Base-by-base conservation (phyloP, 208 protist species). In the Wallacemonas sp. region DNA sequence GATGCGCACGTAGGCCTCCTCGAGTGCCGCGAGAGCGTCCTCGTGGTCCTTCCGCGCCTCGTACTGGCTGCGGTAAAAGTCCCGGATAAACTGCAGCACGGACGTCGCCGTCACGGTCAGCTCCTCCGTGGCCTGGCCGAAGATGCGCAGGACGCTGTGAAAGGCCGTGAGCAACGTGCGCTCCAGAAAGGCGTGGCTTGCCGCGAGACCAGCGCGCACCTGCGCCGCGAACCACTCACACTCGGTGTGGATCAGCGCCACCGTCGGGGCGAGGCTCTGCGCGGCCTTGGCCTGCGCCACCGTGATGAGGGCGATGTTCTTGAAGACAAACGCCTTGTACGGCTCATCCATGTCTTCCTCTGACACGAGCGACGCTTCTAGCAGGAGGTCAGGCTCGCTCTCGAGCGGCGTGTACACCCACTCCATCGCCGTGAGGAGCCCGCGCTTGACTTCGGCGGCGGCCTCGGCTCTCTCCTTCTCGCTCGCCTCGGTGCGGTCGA, bases 21-120 rank as follows among this genome's bases (percentile, higher is more conserved):
- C 90, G 30, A 90, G 62, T 49, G 38, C 52, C 14, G 64, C 63
- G 21, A 93, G 68, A 12, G 47, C 61, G 54, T 95, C 90, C 27
- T 78, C 74, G 74, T 90, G 79, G 66, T 92, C 85, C 41, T 78
- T 71, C n/a, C 74, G 70, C n/a, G 70, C 60, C 39, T 88, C 83
- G 26, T 81, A 75, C 62, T 81, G 80, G 27, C 70, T 62, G 32
- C 70, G 68, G 80, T 90, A 86, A 26, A 82, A 83, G 39, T 30
- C 17, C 9, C 90, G 86, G 26, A 84, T 68, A 9, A 76, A 66
- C 38, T 82, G 80, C 43, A 92, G 47, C 14, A 80, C 58, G 12
- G 48, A 57, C 0, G 43, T 57, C 16, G 72, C 75, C 1, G 80
- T 77, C 33, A 30, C 24, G 27, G 80, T 68, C 24, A 95, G 67